These are phyloP conservation scores for Coemansia sp. DNA, from an alignment of 192 early-diverging fungal species.

Conservation along the genomic window DNA sequence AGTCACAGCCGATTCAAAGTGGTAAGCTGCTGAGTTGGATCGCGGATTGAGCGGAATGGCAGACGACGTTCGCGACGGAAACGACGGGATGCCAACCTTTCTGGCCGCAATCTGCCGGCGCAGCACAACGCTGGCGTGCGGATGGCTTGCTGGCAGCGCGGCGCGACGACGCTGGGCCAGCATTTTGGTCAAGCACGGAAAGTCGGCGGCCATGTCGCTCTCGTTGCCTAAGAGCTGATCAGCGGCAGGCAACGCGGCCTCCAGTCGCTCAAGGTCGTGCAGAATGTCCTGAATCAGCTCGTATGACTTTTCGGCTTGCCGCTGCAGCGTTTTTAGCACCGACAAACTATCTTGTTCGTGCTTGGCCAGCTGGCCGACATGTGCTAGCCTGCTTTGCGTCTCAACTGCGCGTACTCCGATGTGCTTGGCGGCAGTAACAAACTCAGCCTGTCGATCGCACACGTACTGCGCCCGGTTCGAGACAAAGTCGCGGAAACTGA, in stretches of 20 bases:
- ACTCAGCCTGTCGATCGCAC: conserved; percentile 36
- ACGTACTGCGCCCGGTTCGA: conserved; percentile 30
- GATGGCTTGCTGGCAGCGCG: conserved; percentile 12
- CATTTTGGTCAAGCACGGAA: conserved; percentile 16
- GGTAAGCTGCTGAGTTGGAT: conserved; percentile 1
- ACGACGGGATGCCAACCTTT: conserved; percentile 23
- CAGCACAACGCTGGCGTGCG: conserved; percentile 15
- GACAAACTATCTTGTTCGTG: conserved; percentile 29
- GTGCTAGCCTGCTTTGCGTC: conserved; percentile 14
- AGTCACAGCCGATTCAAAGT: conserved; percentile 1
- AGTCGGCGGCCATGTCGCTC: conserved; percentile 9
- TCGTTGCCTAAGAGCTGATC: conserved; percentile 18
- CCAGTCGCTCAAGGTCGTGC: conserved; percentile 46
- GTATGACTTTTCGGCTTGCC: conserved; percentile 48
- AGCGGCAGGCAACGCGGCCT: conserved; percentile 19
- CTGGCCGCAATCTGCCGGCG: conserved; percentile 33
- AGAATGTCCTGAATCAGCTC: conserved; percentile 48
- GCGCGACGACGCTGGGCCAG: conserved; percentile 18
- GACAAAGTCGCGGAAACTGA: conserved; percentile 47
- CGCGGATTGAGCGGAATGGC: conserved; percentile 8
- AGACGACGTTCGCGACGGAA: conserved; percentile 31
- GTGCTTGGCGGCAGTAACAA: conserved; percentile 28
- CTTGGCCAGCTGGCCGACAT: conserved; percentile 30
- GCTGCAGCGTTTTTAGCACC: conserved; percentile 35
- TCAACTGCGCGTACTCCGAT: conserved; percentile 27